Base-by-base conservation (phyloP, 2,329 filamentous ascomycete genomes). In the Penicillium sp. region DNA sequence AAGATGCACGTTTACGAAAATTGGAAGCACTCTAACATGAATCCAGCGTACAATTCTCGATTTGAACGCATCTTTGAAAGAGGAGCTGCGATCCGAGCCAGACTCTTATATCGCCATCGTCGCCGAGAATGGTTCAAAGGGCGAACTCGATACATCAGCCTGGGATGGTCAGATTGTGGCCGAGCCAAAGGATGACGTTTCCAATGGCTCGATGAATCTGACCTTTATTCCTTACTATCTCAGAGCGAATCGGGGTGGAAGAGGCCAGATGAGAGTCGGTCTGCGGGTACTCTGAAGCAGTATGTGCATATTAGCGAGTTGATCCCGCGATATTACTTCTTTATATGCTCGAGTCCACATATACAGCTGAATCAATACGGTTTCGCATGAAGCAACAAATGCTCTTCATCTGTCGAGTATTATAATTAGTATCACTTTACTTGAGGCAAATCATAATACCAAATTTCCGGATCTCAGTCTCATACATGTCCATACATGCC, bases 211-310 rank as follows among this genome's bases (percentile, higher is more conserved):
- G 6, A 68, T 68, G 37, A 75, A 80, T 3, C 70, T 87, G 45
- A 70, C 77, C 1, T 85, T 86, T 70, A 74, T 87, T 49, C 85
- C 85, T 22, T 87, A 86, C 65, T 85, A 83, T 68, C 79, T 85
- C 59, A 75, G 84, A 17, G 83, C 83, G 17, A 87, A 87, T 63
- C 73, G 85, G 37, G 82, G 82, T 2, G 85, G 84, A 0, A 81
- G 75, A 49, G 85, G 85, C 1, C 81, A 84, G 53, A 85, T 85
- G 82, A 78, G 83, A 58, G 84, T 86, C 0, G 60, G 62, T 37
- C 35, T 64, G 78, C 49, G 65, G 45, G 54, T 64, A 19, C 56
- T 62, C 17, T 58, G 24, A 53, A 42, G 8, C 19, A 38, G 30
- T 8, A 10, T 12, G 6, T 33, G 17, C 35, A 42, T 37, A 2